Evolutionary conservation across 1,284 basidiomycete species (phyloP).

Genomic region (Agaricales sp.): DNA sequence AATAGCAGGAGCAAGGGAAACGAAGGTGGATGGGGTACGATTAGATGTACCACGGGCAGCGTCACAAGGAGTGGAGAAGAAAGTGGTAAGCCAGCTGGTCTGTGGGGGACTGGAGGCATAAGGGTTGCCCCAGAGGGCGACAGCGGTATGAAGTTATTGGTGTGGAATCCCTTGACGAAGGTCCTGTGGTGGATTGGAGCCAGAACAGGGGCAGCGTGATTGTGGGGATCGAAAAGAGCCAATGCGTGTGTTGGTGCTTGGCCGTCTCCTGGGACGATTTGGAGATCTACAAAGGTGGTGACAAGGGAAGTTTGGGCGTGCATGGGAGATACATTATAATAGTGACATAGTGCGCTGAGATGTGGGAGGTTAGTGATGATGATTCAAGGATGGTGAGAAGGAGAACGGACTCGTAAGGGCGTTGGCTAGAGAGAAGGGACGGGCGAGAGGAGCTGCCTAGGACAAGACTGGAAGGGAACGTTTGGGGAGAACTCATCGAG

Average conservation of each 20-base stretch:
- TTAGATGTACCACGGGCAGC: neutral
- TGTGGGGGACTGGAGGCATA: slow-evolving; percentile 21
- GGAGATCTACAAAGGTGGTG: slow-evolving; percentile 30
- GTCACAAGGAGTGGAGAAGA: neutral
- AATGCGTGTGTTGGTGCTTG: slow-evolving; percentile 40
- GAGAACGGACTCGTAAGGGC: slow-evolving; percentile 31
- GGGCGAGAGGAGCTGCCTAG: slow-evolving; percentile 11
- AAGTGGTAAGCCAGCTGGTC: slow-evolving; percentile 8
- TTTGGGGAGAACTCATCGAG: neutral
- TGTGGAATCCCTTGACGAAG: slow-evolving; percentile 30
- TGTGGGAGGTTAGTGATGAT: slow-evolving; percentile 4
- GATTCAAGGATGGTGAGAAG: neutral
- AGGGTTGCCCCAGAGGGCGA: slow-evolving; percentile 16
- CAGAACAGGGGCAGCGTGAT: slow-evolving; percentile 25
- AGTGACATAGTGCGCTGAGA: slow-evolving; percentile 32
- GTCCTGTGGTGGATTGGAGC: slow-evolving; percentile 34
- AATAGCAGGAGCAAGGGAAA: slow-evolving; percentile 21
- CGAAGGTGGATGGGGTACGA: slow-evolving; percentile 21
- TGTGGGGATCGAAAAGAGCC: slow-evolving; percentile 26
- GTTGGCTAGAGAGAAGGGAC: slow-evolving; percentile 20
- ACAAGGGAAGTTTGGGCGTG: slow-evolving; percentile 18
- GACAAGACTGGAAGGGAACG: neutral
- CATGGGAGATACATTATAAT: slow-evolving; percentile 32
- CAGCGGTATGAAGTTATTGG: slow-evolving; percentile 23
- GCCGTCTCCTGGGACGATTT: slow-evolving; percentile 24